Conservation (phyloP, 1,284 basidiomycete species). For the Ceratobasidium papillatum region DNA sequence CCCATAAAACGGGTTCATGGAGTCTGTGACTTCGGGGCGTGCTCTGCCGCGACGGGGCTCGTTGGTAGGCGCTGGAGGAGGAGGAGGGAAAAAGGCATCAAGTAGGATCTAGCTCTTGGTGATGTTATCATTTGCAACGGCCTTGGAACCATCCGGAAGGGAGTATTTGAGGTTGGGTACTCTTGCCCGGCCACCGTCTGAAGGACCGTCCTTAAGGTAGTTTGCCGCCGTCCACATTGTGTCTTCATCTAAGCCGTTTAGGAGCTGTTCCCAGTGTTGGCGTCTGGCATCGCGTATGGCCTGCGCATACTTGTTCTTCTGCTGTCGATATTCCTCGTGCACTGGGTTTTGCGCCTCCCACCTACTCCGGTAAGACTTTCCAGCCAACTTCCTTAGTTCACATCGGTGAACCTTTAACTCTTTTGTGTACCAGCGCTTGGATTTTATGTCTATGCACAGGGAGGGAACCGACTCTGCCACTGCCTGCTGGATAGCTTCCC, state of each 20-base stretch:
- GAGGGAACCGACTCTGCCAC: no score
- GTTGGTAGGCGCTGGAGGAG: background rate
- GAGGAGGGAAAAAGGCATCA: slow-evolving; percentile 41
- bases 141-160: background rate
- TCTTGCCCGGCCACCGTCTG: background rate
- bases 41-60: background rate
- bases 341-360: background rate
- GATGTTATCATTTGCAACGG: background rate
- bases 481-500: no score
- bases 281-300: background rate
- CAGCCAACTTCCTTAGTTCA: background rate
- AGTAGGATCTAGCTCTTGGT: slow-evolving; percentile 27
- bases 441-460: no score
- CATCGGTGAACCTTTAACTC: background rate
- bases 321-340: background rate
- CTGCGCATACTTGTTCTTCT: background rate
- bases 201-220: background rate
- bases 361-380: background rate
- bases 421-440: background rate
- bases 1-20: no score
- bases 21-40: no score
- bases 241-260: background rate
- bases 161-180: background rate
- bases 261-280: slow-evolving; percentile 35
- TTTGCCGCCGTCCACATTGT: slow-evolving; percentile 39